phyloP scores from a whole-genome alignment of 2,329 filamentous ascomycete genomes.

The Didymella arachidicola region DNA sequence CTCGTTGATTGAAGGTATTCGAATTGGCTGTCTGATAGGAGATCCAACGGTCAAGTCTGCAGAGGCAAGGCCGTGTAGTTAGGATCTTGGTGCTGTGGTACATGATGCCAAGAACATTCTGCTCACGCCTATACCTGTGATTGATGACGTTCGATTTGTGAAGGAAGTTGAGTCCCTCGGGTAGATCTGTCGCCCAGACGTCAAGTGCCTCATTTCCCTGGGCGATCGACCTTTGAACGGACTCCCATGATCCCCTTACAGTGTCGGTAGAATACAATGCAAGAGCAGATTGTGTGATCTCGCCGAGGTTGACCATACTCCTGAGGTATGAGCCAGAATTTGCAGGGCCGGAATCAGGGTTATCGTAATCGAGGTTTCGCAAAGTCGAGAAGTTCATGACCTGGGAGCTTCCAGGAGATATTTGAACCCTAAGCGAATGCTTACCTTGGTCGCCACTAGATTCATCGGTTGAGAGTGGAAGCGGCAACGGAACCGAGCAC shows the following conservation, averaged over 20 bases:
- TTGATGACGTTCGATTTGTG: neutral
- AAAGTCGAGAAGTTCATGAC: neutral
- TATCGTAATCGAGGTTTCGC: neutral
- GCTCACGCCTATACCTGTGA: constrained; percentile 20
- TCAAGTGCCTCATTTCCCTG: constrained; percentile 43
- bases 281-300: constrained; percentile 44
- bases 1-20: constrained; percentile 42
- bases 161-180: constrained; percentile 31
- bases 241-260: constrained; percentile 45
- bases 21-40: constrained; percentile 40
- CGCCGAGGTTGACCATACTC: constrained; percentile 30
- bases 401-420: neutral
- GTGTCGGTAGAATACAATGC: constrained; percentile 44
- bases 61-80: constrained; percentile 52
- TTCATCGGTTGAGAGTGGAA: constrained; percentile 38
- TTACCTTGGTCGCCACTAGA: constrained; percentile 19
- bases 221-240: constrained; percentile 42
- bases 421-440: neutral
- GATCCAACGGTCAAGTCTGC: constrained; percentile 44
- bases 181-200: constrained; percentile 43
- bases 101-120: constrained; percentile 30
- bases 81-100: constrained; percentile 44
- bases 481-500: constrained; percentile 44
- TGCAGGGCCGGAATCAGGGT: constrained; percentile 15
- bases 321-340: constrained; percentile 36